These are phyloP conservation scores for Hyphodiscus sp. DNA, from an alignment of 2,329 filamentous ascomycete genomes.

Conservation along the genomic window DNA sequence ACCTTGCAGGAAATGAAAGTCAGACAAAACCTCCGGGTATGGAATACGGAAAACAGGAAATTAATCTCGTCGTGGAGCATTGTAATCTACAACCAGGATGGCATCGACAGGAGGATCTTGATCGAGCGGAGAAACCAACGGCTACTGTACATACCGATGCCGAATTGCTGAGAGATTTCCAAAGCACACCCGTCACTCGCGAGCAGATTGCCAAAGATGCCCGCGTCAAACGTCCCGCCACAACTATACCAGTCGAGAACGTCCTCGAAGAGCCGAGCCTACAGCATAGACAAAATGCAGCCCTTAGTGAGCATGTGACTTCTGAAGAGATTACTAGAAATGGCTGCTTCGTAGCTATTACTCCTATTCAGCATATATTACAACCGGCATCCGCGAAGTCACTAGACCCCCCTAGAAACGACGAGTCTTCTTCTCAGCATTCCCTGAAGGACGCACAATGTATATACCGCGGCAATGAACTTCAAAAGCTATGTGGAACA, in stretches of 20 bases:
- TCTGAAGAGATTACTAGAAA: not conserved
- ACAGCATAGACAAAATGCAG: not conserved
- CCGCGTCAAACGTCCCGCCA: slow-evolving; percentile 21
- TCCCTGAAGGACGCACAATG: not conserved
- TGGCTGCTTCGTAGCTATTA: not conserved
- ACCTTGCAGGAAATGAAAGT: not conserved
- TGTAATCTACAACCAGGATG: slow-evolving; percentile 13
- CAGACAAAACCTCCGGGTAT: not conserved
- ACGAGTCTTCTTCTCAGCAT: not conserved
- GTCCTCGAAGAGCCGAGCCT: not conserved
- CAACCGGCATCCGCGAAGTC: not conserved
- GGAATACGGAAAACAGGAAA: not conserved
- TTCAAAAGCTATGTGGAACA: not conserved
- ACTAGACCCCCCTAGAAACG: not conserved
- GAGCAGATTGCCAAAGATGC: slow-evolving; percentile 19
- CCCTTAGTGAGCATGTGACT: not conserved
- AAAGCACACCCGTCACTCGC: slow-evolving; percentile 11
- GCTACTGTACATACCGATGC: not conserved
- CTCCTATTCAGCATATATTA: not conserved
- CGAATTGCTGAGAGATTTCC: not conserved
- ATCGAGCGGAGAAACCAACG: not conserved
- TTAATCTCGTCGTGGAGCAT: slow-evolving; percentile 9
- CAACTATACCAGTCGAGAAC: slow-evolving; percentile 14
- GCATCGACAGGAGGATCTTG: slow-evolving; percentile 7
- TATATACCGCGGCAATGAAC: not conserved